Percentiles rank a stretch among this genome's conserved stretches.
phyloP scores from a whole-genome alignment of 2,329 filamentous ascomycete species.

The Nemania sp. region DNA sequence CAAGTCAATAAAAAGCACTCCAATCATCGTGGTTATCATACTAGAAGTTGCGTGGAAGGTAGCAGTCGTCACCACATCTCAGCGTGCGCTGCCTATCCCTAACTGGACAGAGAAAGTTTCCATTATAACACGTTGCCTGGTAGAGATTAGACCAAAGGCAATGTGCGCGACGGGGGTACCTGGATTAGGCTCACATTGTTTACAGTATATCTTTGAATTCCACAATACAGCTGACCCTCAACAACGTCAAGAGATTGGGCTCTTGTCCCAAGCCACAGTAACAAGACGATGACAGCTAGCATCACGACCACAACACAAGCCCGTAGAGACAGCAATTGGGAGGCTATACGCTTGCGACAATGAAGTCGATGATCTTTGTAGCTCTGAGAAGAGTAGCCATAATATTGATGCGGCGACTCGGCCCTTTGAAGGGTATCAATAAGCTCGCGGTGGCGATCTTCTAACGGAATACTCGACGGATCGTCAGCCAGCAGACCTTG shows the following conservation, averaged over 20 bases:
- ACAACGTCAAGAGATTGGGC: background rate
- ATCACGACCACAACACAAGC: slow-evolving; percentile 10
- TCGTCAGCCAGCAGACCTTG: slow-evolving; percentile 32
- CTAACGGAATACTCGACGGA: slow-evolving; percentile 30
- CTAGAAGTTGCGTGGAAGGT: slow-evolving; percentile 33
- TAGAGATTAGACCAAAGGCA: slow-evolving; percentile 16
- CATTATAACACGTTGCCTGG: slow-evolving; percentile 34
- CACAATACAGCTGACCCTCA: slow-evolving; percentile 28
- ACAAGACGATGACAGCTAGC: slow-evolving; percentile 25
- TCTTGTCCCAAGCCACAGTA: slow-evolving; percentile 20
- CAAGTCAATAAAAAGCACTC: background rate
- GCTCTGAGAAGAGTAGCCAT: background rate
- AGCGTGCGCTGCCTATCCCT: slow-evolving; percentile 33
- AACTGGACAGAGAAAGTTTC: slow-evolving; percentile 37
- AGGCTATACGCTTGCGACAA: background rate
- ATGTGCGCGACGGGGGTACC: background rate
- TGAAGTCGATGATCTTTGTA: background rate
- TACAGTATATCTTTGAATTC: slow-evolving; percentile 29
- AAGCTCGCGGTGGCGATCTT: slow-evolving; percentile 10
- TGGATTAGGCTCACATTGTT: slow-evolving; percentile 26
- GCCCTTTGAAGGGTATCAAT: background rate
- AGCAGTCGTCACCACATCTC: slow-evolving; percentile 35
- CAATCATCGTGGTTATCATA: slow-evolving; percentile 21
- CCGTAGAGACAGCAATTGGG: slow-evolving; percentile 11
- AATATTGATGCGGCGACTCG: slow-evolving; percentile 2